These are phyloP conservation scores for Phytophthora quininea DNA, from an alignment of 352 stramenopile genomes.

Conservation along the genomic window DNA sequence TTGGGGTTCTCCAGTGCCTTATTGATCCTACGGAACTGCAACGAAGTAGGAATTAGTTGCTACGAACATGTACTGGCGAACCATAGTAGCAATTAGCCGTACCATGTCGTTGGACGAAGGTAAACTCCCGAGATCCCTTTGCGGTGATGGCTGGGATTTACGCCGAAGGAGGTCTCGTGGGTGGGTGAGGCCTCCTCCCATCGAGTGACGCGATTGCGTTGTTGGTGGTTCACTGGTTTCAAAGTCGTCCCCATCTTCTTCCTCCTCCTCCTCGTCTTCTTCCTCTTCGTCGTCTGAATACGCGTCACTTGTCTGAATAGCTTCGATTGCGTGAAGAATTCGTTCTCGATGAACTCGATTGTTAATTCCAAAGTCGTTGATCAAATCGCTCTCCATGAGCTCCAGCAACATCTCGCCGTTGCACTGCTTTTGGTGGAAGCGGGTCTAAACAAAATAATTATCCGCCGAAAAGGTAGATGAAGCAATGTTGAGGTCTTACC, in stretches of 20 bases:
- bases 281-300: slow-evolving; percentile 70
- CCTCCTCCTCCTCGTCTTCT: slow-evolving; percentile 48
- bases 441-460: slow-evolving; percentile 31
- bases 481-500: slow-evolving; percentile 34
- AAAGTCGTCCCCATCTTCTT: slow-evolving; percentile 41
- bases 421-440: slow-evolving; percentile 71
- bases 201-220: slow-evolving; percentile 13
- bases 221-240: slow-evolving; percentile 22
- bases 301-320: slow-evolving; percentile 74
- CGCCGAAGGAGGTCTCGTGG: slow-evolving; percentile 51
- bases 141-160: slow-evolving; percentile 46
- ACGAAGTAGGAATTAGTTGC: neutral
- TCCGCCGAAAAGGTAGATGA: neutral
- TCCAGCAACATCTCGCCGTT: slow-evolving; percentile 75
- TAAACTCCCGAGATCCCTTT: slow-evolving; percentile 30
- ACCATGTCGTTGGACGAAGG: slow-evolving; percentile 72
- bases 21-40: slow-evolving; percentile 69
- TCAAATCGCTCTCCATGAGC: slow-evolving; percentile 74
- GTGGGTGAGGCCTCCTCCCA: slow-evolving; percentile 32
- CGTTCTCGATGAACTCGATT: slow-evolving; percentile 68
- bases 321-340: slow-evolving; percentile 79
- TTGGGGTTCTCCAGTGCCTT: slow-evolving; percentile 51
- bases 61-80: neutral
- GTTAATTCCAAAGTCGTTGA: slow-evolving; percentile 79
- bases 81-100: slow-evolving; percentile 1